phyloP scores from a whole-genome alignment of 2,329 filamentous ascomycete species.

The Aspergillus proliferans region DNA sequence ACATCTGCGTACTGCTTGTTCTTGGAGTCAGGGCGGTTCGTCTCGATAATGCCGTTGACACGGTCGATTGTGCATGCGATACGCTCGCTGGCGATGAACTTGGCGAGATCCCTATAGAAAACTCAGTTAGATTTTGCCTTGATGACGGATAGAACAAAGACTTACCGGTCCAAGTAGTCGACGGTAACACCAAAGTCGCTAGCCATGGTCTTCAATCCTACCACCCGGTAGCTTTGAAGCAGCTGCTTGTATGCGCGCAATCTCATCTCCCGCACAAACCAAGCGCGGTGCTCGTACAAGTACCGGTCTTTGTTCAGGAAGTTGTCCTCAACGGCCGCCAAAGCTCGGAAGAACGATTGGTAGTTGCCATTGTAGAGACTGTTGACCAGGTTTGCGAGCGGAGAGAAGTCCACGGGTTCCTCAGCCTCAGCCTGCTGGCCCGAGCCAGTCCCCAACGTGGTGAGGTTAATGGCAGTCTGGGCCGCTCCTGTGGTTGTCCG shows the following conservation, averaged over 20 bases:
- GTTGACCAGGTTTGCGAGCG: slow-evolving; percentile 79
- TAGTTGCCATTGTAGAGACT: slow-evolving; percentile 93
- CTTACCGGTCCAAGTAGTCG: slow-evolving; percentile 89
- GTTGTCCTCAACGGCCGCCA: slow-evolving; percentile 84
- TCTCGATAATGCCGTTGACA: slow-evolving; percentile 95
- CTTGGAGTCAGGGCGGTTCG: slow-evolving; percentile 95
- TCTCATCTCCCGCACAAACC: slow-evolving; percentile 98
- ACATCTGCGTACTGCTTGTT: slow-evolving; percentile 99
- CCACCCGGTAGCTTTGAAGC: slow-evolving; percentile 92
- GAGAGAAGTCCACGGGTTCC: slow-evolving; percentile 77
- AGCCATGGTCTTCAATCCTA: slow-evolving; percentile 96
- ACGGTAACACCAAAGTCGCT: slow-evolving; percentile 94
- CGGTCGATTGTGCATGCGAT: slow-evolving; percentile 97
- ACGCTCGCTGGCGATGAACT: slow-evolving; percentile 90
- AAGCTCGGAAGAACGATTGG: slow-evolving; percentile 82
- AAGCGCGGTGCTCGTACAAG: slow-evolving; percentile 88
- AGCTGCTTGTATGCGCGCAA: slow-evolving; percentile 94
- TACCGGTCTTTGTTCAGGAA: slow-evolving; percentile 94
- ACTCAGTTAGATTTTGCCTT: not conserved
- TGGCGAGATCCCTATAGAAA: slow-evolving; percentile 71
- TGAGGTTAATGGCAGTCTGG: slow-evolving; percentile 78
- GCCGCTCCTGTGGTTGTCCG: slow-evolving; percentile 46
- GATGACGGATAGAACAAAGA: not conserved
- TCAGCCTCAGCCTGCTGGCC: slow-evolving; percentile 69
- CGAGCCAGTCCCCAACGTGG: slow-evolving; percentile 64